Evolutionary conservation across 2,329 filamentous ascomycete species (phyloP).

Genomic region (Fusarium denticulatum): DNA sequence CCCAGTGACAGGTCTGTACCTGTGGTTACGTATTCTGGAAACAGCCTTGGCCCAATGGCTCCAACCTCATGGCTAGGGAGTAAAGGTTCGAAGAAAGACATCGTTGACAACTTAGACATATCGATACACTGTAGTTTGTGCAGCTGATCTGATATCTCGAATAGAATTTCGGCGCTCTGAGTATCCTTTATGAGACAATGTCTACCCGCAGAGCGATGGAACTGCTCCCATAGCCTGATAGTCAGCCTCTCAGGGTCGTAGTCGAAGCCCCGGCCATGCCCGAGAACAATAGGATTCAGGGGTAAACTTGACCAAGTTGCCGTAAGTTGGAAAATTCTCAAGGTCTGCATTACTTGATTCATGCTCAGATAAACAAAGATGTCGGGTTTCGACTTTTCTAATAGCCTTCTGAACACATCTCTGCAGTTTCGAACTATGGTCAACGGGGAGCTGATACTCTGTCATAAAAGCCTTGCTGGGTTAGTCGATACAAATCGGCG

Average conservation of each 20-base stretch:
- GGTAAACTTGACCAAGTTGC: not conserved
- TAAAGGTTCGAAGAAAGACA: not conserved
- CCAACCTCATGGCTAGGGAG: not conserved
- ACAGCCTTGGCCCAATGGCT: not conserved
- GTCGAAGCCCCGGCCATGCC: not conserved
- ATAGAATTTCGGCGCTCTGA: not conserved
- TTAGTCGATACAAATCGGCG: not conserved
- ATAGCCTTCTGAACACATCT: not conserved
- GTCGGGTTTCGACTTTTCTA: not conserved
- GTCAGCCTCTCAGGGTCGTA: not conserved
- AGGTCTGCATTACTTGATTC: not conserved
- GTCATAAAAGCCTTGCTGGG: not conserved
- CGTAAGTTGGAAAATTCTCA: not conserved
- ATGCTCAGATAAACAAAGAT: not conserved
- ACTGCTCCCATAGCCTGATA: not conserved
- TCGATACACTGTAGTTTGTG: not conserved
- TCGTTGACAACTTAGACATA: not conserved
- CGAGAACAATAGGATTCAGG: not conserved
- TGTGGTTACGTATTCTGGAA: not conserved
- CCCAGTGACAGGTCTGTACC: not conserved
- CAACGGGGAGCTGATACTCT: not conserved
- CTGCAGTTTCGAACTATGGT: not conserved
- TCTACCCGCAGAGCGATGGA: not conserved
- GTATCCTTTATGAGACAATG: not conserved
- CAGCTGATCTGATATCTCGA: not conserved